These are phyloP conservation scores for Collybiopsis luxurians DNA, from an alignment of 768 basidiomycete species.

Conservation along the genomic window DNA sequence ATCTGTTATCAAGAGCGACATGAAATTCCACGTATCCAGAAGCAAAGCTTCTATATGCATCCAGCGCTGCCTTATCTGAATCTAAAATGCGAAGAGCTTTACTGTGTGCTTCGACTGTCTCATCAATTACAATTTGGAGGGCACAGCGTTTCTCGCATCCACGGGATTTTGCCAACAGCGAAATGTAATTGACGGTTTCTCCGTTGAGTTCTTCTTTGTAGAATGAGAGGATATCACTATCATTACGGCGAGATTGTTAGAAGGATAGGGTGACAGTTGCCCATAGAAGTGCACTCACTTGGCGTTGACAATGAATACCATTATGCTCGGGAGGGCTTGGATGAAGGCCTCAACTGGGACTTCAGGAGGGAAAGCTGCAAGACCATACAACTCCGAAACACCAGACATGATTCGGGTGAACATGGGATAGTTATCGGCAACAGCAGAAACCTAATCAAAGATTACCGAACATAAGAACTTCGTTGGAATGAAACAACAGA, in stretches of 20 bases:
- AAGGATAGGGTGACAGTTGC: no score
- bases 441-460: conserved; percentile 6
- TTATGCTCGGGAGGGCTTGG: conserved; percentile 35
- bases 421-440: conserved; percentile 14
- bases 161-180: conserved; percentile 18
- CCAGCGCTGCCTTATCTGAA: conserved; percentile 10
- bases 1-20: no score
- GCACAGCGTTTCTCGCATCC: conserved; percentile 24
- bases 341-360: conserved; percentile 29
- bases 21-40: conserved; percentile 19
- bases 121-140: conserved; percentile 19
- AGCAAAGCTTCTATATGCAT: conserved; percentile 17
- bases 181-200: conserved; percentile 27
- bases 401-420: conserved; percentile 29
- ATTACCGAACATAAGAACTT: no score
- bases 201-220: conserved; percentile 37
- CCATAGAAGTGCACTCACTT: conserved; percentile 33
- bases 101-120: conserved; percentile 20
- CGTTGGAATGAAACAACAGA: no score
- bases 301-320: conserved; percentile 25
- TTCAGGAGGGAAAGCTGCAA: conserved; percentile 31
- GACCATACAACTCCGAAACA: conserved; percentile 28
- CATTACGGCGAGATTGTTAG: not conserved
- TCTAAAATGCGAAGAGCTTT: conserved; percentile 22
- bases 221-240: conserved; percentile 38